These are phyloP conservation scores for Pythium scleroteichum DNA, from an alignment of 352 stramenopile genomes.

Conservation along the genomic window DNA sequence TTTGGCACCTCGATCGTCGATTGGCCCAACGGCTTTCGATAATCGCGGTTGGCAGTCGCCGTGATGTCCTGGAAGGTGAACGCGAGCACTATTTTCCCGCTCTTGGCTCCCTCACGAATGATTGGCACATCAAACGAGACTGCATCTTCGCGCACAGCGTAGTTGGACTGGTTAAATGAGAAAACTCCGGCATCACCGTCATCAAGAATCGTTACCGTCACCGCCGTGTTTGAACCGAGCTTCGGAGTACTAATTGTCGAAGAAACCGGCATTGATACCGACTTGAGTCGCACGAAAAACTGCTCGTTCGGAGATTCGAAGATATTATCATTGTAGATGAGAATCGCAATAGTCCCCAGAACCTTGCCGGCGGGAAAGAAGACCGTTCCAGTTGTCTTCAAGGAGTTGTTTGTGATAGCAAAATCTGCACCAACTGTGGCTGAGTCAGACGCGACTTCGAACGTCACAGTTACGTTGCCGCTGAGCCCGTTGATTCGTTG, in stretches of 20 bases:
- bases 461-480: slow-evolving; percentile 39
- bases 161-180: slow-evolving; percentile 37
- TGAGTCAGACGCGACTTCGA: slow-evolving; percentile 12
- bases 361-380: slow-evolving; percentile 38
- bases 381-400: slow-evolving; percentile 27
- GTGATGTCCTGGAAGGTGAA: slow-evolving; percentile 45
- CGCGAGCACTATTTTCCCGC: slow-evolving; percentile 32
- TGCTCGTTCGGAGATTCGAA: slow-evolving; percentile 43
- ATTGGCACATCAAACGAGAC: slow-evolving; percentile 34
- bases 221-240: slow-evolving; percentile 37
- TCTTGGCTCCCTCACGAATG: slow-evolving; percentile 48
- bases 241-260: slow-evolving; percentile 16
- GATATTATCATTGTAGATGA: slow-evolving; percentile 46
- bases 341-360: slow-evolving; percentile 30
- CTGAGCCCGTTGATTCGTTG: slow-evolving; percentile 47
- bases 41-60: slow-evolving; percentile 47
- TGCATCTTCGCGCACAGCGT: slow-evolving; percentile 38
- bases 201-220: slow-evolving; percentile 54
- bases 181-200: slow-evolving; percentile 62
- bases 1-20: slow-evolving; percentile 39
- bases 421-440: slow-evolving; percentile 44
- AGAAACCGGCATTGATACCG: background rate
- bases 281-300: slow-evolving; percentile 42
- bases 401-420: slow-evolving; percentile 22
- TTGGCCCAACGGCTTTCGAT: slow-evolving; percentile 26